Percentiles rank a stretch among this genome's conserved stretches.
These are phyloP conservation scores for Aspergillus bombycis DNA, from an alignment of 2,329 filamentous ascomycete species.

Conservation along the genomic window DNA sequence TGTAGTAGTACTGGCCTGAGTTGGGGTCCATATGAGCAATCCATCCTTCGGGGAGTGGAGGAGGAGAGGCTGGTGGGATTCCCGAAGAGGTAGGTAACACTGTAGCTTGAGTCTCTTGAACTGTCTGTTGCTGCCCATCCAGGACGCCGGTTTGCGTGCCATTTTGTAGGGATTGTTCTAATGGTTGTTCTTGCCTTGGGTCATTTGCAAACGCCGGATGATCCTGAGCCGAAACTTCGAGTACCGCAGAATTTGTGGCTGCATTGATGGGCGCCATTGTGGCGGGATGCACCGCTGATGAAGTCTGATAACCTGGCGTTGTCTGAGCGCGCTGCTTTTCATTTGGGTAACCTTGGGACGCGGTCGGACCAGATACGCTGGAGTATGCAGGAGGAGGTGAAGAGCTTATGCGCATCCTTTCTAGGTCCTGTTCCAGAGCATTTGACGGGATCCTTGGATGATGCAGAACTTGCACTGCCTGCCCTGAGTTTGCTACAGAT, in stretches of 20 bases:
- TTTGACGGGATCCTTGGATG: slow-evolving; percentile 58
- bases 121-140: slow-evolving; percentile 16
- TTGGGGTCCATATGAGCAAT: slow-evolving; percentile 95
- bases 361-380: slow-evolving; percentile 61
- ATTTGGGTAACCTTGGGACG: slow-evolving; percentile 67
- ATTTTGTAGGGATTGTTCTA: slow-evolving; percentile 44
- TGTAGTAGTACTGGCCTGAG: slow-evolving; percentile 98
- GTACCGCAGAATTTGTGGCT: slow-evolving; percentile 27
- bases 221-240: slow-evolving; percentile 50
- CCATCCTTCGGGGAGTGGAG: slow-evolving; percentile 95
- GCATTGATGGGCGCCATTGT: slow-evolving; percentile 25
- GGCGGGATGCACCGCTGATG: slow-evolving; percentile 32
- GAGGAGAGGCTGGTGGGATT: slow-evolving; percentile 76
- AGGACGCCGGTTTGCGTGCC: slow-evolving; percentile 30
- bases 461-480: slow-evolving; percentile 24
- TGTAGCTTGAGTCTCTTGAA: slow-evolving; percentile 31
- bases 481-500: slow-evolving; percentile 24
- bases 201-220: slow-evolving; percentile 95
- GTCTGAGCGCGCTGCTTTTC: slow-evolving; percentile 69
- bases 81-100: slow-evolving; percentile 44
- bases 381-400: slow-evolving; percentile 96
- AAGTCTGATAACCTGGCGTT: slow-evolving; percentile 18
- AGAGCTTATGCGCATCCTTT: slow-evolving; percentile 76
- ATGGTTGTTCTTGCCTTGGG: slow-evolving; percentile 46
- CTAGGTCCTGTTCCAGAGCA: slow-evolving; percentile 83